Percentiles rank a stretch among this genome's conserved stretches.
Evolutionary conservation across 345 rosid genomes (phyloP).

Genomic region (Pistacia atlantica): DNA sequence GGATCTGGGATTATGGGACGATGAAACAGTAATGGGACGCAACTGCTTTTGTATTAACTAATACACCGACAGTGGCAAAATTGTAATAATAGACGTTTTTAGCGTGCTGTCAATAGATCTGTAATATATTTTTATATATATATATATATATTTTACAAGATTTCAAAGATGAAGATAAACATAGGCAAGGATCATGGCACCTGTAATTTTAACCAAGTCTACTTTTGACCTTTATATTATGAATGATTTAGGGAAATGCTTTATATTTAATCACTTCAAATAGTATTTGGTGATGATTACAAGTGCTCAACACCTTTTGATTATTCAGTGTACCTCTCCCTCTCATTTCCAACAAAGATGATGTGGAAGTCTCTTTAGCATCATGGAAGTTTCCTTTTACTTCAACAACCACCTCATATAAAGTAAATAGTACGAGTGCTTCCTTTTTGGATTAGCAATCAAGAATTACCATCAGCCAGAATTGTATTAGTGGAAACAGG

Average conservation of each 20-base stretch:
- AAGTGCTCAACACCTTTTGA: neutral
- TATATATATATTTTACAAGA: too few relatives aligned
- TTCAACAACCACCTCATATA: neutral
- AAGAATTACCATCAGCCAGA: neutral
- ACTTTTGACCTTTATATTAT: too few relatives aligned
- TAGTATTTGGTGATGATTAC: too few relatives aligned
- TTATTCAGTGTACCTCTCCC: neutral
- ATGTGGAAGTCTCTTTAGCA: constrained; percentile 7
- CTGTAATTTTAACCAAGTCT: too few relatives aligned
- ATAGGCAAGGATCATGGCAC: too few relatives aligned
- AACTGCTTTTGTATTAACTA: neutral
- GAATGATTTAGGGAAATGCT: neutral
- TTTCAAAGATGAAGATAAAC: too few relatives aligned
- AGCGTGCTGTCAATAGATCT: too few relatives aligned
- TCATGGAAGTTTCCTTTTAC: constrained; percentile 8
- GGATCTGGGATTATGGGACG: neutral
- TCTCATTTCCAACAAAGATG: neutral
- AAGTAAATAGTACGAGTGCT: neutral
- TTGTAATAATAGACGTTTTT: constrained; percentile 12
- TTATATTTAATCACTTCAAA: neutral
- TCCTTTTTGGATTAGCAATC: constrained; percentile 9
- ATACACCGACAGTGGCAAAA: constrained; percentile 52
- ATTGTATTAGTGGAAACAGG: constrained; percentile 1
- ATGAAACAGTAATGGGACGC: neutral
- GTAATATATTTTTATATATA: too few relatives aligned